Evolutionary conservation across 345 rosid species (phyloP).

Genomic region (Ceriops tagal): DNA sequence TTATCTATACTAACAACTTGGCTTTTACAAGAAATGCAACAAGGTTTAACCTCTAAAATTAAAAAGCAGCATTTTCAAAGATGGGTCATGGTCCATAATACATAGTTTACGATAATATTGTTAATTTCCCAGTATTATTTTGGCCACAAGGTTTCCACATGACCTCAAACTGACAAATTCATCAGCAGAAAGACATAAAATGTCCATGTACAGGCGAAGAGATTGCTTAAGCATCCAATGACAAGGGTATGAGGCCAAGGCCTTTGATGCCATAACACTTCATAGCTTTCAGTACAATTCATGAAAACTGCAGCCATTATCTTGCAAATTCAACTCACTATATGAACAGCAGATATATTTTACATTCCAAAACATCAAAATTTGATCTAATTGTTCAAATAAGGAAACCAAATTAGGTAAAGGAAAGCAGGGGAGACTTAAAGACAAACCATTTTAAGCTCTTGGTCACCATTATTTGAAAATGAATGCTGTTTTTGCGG

Average conservation of each 20-base stretch:
- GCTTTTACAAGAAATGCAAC: constrained; percentile 4
- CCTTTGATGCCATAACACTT: neutral
- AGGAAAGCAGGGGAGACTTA: neutral
- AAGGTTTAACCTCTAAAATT: neutral
- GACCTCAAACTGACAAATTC: no score
- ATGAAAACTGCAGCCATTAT: neutral
- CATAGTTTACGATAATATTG: no score
- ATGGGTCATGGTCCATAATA: no score
- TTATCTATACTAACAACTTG: neutral
- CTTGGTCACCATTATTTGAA: constrained; percentile 44
- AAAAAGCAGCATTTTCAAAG: no score
- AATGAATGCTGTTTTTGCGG: constrained; percentile 35
- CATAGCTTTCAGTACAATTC: neutral
- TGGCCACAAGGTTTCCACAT: no score
- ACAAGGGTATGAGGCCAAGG: no score
- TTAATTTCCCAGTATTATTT: no score
- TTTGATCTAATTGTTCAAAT: no score
- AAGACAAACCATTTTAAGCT: constrained; percentile 71
- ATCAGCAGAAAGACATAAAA: no score
- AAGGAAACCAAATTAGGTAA: neutral
- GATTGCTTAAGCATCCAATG: neutral
- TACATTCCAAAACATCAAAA: neutral
- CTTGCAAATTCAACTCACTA: neutral
- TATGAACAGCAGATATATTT: neutral
- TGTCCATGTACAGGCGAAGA: neutral